Evolutionary conservation across 2,329 filamentous ascomycete species (phyloP).

Genomic region (Scorias spongiosa): DNA sequence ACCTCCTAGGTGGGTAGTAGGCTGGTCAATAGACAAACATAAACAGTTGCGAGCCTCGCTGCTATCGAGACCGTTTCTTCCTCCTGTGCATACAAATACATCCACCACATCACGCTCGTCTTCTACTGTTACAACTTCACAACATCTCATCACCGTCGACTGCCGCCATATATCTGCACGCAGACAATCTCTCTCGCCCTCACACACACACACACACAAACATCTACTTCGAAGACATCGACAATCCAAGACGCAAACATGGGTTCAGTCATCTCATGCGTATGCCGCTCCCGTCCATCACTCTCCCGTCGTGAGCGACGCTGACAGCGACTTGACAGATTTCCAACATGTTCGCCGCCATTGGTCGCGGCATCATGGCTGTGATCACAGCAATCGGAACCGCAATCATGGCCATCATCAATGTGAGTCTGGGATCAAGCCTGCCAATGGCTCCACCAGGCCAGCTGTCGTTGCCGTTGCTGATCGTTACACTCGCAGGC

Average conservation of each 20-base stretch:
- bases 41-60: too few species aligned
- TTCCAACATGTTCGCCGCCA: slow-evolving; percentile 29
- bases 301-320: slow-evolving; percentile 1
- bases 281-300: slow-evolving; percentile 34
- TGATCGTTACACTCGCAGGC: slow-evolving; percentile 21
- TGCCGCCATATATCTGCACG: too few species aligned
- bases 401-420: slow-evolving; percentile 31
- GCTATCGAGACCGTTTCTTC: too few species aligned
- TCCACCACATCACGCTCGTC: too few species aligned
- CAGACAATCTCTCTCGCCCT: too few species aligned
- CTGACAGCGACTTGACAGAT: slow-evolving; percentile 16
- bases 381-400: slow-evolving; percentile 32
- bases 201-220: too few species aligned
- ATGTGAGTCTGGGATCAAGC: slow-evolving; percentile 10
- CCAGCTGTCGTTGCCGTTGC: neutral
- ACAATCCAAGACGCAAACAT: slow-evolving; percentile 28
- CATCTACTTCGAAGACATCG: too few species aligned
- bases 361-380: slow-evolving; percentile 31
- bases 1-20: too few species aligned
- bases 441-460: neutral
- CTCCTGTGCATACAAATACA: too few species aligned
- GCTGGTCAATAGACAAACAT: too few species aligned
- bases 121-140: too few species aligned
- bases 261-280: slow-evolving; percentile 73
- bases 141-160: too few species aligned